Base-by-base conservation (phyloP, 257 asterid species). In the Osmanthus fragrans region DNA sequence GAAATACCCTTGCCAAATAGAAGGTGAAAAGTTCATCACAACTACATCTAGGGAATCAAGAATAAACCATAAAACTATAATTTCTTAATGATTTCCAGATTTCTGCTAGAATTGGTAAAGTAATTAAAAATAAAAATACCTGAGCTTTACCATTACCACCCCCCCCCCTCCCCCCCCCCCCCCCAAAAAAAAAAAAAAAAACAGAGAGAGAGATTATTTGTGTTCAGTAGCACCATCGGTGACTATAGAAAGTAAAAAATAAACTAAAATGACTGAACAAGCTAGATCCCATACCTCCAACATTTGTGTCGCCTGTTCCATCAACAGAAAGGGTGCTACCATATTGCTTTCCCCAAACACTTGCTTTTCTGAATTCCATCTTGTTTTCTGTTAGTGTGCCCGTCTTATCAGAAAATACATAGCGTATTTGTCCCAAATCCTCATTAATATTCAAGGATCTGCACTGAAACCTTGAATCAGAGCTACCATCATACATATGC, bases 391-490 rank as follows among this genome's bases (percentile, higher is more conserved):
- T 93, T 34, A 96, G 88, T 12, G 99, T 96, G 80, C 97, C 99
- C 0, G 99, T 96, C 86, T 96, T 93, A 83, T 96, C 99, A 33
- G 98, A 92, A 80, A 93, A 92, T 65, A 93, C 89, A 81, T 93
- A 96, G 7, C 97, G 89, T 77, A 96, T 93, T 80, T 93, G 99
- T 23, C 99, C 99, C 90, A 96, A 88, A 80, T 96, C 99, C 90
- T 96, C 99, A 77, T 96, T 96, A 80, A 96, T 96, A 86, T 93
- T 96, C 92, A 96, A 84, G 78, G 99, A 93, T 85, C 99, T 92
- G 89, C 99, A 96, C 88, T 93, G 99, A 78, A 96, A 96, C 89
- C 97, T 89, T n/a, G 99, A 93, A 76, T 86, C 76, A 77, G 89
- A 85, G 85, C 79, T 80, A 76, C 82, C 82, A 36, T 92, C 97